These are phyloP conservation scores for Populus nigra DNA, from an alignment of 345 rosid genomes.

Conservation along the genomic window DNA sequence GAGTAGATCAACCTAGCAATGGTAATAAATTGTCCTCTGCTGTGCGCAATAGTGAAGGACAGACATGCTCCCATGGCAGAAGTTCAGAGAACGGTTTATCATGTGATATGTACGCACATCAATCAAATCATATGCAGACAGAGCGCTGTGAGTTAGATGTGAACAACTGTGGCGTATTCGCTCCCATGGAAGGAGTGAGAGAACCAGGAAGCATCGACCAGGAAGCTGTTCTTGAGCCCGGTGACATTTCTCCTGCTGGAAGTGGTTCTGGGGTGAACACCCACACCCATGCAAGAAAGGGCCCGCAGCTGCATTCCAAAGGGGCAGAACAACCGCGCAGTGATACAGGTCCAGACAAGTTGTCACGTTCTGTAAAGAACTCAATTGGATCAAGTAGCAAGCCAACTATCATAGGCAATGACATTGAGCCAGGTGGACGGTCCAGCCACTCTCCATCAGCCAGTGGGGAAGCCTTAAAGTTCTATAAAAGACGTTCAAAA, in stretches of 20 bases:
- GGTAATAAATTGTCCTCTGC: neutral
- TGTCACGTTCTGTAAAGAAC: neutral
- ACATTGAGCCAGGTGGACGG: neutral
- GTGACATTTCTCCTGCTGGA: conserved; percentile 21
- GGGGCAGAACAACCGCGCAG: neutral
- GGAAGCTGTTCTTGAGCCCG: conserved; percentile 11
- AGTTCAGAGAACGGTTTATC: neutral
- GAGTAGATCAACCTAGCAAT: neutral
- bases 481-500: neutral
- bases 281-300: neutral
- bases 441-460: neutral
- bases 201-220: neutral
- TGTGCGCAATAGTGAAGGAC: neutral
- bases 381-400: neutral
- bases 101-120: neutral
- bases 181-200: neutral
- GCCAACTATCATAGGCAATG: neutral
- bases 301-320: neutral
- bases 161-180: neutral
- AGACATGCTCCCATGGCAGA: neutral
- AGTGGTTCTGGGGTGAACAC: neutral
- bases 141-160: neutral
- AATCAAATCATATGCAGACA: neutral
- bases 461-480: no score
- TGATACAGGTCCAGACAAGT: neutral